phyloP scores from a whole-genome alignment of 352 stramenopile genomes.

The Phytophthora fragariaefolia region DNA sequence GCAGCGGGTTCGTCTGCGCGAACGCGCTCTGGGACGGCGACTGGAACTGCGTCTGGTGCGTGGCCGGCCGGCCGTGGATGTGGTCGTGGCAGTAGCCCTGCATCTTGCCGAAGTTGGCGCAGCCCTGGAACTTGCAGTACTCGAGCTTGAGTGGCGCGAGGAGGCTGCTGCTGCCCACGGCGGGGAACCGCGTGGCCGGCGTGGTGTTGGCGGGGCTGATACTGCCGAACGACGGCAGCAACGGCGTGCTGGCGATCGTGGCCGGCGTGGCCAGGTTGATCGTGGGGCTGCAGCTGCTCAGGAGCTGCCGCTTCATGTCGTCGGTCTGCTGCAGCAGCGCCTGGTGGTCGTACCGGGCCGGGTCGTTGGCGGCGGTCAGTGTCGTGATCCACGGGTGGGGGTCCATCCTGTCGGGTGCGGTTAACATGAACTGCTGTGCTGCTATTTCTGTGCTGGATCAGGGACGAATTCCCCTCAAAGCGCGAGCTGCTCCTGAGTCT shows the following conservation, averaged over 20 bases:
- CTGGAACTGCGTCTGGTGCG: slow-evolving; percentile 20
- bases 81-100: slow-evolving; percentile 72
- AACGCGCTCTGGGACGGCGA: slow-evolving; percentile 23
- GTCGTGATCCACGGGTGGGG: slow-evolving; percentile 33
- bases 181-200: slow-evolving; percentile 27
- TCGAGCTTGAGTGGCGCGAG: slow-evolving; percentile 53
- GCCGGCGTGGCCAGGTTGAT: slow-evolving; percentile 30
- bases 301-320: slow-evolving; percentile 34
- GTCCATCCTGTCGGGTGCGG: slow-evolving; percentile 28
- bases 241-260: slow-evolving; percentile 24
- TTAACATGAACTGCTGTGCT: slow-evolving; percentile 28
- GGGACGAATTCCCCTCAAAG: slow-evolving; percentile 1
- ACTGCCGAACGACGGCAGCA: slow-evolving; percentile 45
- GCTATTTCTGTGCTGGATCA: neutral
- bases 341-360: slow-evolving; percentile 17
- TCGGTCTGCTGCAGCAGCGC: slow-evolving; percentile 19
- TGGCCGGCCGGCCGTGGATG: slow-evolving; percentile 47
- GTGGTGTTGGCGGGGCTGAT: slow-evolving; percentile 64
- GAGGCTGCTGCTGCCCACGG: slow-evolving; percentile 24
- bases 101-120: slow-evolving; percentile 72
- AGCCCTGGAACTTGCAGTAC: slow-evolving; percentile 58
- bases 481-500: slow-evolving; percentile 9
- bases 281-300: slow-evolving; percentile 28
- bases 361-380: slow-evolving; percentile 14
- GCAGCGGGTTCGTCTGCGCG: slow-evolving; percentile 22